Evolutionary conservation across 1,284 basidiomycete species (phyloP).

Genomic region (Ustilago sp.): DNA sequence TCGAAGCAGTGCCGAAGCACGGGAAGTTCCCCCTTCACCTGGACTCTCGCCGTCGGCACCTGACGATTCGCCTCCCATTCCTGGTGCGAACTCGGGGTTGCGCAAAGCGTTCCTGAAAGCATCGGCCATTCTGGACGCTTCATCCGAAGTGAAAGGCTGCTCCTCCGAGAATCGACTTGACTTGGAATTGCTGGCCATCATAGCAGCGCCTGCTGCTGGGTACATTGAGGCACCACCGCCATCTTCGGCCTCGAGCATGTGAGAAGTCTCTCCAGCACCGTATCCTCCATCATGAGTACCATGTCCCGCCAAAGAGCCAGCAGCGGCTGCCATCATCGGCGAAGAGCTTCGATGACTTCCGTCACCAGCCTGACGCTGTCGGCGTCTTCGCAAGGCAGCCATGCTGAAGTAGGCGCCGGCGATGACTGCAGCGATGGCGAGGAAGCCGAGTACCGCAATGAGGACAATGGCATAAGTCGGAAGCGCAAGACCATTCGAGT

Average conservation of each 20-base stretch:
- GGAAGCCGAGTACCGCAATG: constrained; percentile 62
- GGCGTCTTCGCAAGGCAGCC: constrained; percentile 48
- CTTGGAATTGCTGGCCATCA: constrained; percentile 27
- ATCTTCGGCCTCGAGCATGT: constrained; percentile 43
- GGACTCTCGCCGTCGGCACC: constrained; percentile 43
- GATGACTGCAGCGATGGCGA: constrained; percentile 51
- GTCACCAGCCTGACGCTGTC: constrained; percentile 32
- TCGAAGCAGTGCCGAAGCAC: constrained; percentile 37
- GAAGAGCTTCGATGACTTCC: constrained; percentile 49
- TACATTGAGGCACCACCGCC: constrained; percentile 4
- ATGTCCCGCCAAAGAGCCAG: constrained; percentile 39
- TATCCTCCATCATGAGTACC: constrained; percentile 24
- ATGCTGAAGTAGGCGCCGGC: constrained; percentile 54
- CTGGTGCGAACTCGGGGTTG: constrained; percentile 49
- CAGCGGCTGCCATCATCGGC: constrained; percentile 53
- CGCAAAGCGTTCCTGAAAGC: constrained; percentile 58
- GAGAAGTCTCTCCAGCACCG: constrained; percentile 34
- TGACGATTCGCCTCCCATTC: constrained; percentile 27
- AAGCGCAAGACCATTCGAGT: constrained; percentile 43
- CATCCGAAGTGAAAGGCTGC: constrained; percentile 56
- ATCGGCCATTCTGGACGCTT: constrained; percentile 59
- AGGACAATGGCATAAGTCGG: constrained; percentile 62
- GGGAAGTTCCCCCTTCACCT: constrained; percentile 20
- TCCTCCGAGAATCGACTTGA: constrained; percentile 42
- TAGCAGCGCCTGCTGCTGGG: constrained; percentile 20